Evolutionary conservation across 257 asterid species (phyloP).

Genomic region (Nicotiana undulata): DNA sequence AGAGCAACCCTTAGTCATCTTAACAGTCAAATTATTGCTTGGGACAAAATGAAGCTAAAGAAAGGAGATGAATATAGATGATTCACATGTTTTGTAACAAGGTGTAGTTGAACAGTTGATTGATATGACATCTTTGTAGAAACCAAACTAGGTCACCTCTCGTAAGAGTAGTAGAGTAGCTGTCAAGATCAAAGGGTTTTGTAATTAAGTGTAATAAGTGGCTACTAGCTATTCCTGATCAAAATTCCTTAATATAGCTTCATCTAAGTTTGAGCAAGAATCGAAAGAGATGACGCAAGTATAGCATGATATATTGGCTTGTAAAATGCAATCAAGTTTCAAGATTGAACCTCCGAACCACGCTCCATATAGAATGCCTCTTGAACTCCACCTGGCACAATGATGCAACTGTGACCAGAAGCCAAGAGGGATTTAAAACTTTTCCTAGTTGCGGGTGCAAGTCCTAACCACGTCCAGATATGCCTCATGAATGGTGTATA

Average conservation of each 20-base stretch:
- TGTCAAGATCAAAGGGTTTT: background rate
- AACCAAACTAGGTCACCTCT: background rate
- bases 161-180: background rate
- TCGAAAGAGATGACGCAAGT: background rate
- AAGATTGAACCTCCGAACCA: slow-evolving; percentile 64
- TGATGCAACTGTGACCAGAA: slow-evolving; percentile 79
- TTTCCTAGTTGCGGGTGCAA: slow-evolving; percentile 70
- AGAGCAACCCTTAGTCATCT: too few relatives aligned
- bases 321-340: background rate
- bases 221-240: background rate
- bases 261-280: background rate
- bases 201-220: background rate
- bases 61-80: too few relatives aligned
- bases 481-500: slow-evolving; percentile 91
- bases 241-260: background rate
- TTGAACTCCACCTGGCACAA: slow-evolving; percentile 94
- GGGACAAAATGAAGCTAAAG: too few relatives aligned
- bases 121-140: background rate
- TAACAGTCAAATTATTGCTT: too few relatives aligned
- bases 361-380: slow-evolving; percentile 80
- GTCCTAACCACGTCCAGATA: slow-evolving; percentile 94
- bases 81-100: too few relatives aligned
- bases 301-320: background rate
- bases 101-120: too few relatives aligned
- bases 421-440: slow-evolving; percentile 55